Base-by-base conservation (phyloP, 257 asterid genomes). In the Plantago major region DNA sequence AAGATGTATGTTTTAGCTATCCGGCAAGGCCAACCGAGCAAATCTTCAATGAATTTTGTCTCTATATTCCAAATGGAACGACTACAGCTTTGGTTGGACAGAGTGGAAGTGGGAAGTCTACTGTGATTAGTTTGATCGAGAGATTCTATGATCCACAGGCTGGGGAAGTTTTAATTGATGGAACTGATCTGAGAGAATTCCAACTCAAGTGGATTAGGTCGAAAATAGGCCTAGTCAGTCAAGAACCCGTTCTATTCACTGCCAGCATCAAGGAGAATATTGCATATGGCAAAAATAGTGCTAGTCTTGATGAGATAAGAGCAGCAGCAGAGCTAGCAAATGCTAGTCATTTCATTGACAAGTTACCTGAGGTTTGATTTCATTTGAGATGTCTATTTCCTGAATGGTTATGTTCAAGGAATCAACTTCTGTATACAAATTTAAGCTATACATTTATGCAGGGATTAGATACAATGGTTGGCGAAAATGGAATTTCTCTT, bases 31-130 rank as follows among this genome's bases (percentile, higher is more conserved):
- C 85, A 58, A 54, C 72, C 7, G 80, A 79, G 65, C 70, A n/a
- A 40, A 66, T 82, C 16, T 67, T 82, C 15, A 56, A 58, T 42
- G 78, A 72, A 11, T 71, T 82, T 62, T 77, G 80, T 16, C 33
- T 82, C 7, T 50, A 30, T 18, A 71, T 82, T 55, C 74, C 72
- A 9, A 76, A 76, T 33, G 85, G 84, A 26, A 79, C 67, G 0
- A 71, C 73, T 30, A 63, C 71, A 22, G 90, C 83, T 30, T 73
- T 83, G 78, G 87, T 80, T 49, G 90, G 90, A 38, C 81, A 80
- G 62, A 83, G 90, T 62, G 90, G 87, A 26, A 80, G 87, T 42
- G 90, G 90, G 22, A 80, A 83, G 65, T 83, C 90, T 3, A 80
- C 90, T 12, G 66, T 83, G 10, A 59, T 76, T 50, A 76, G 81